These are phyloP conservation scores for Tanacetum coccineum DNA, from an alignment of 129 eudicot species.

Conservation along the genomic window DNA sequence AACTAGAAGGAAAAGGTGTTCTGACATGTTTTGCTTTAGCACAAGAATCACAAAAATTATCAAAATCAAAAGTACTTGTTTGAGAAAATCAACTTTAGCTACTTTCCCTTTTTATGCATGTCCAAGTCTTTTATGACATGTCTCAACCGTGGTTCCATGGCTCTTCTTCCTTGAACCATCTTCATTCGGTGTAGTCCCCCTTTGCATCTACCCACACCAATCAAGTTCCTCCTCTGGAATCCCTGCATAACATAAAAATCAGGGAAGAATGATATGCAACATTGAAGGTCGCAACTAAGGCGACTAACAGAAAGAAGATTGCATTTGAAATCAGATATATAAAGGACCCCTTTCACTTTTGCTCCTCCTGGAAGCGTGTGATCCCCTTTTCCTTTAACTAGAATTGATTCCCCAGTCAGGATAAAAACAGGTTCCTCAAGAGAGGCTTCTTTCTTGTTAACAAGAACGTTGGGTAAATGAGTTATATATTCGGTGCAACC, in stretches of 20 bases:
- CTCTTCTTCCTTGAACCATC: too few relatives aligned
- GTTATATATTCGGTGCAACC: slow-evolving; percentile 1
- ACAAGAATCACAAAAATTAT: background rate
- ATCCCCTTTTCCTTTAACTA: background rate
- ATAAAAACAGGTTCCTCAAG: background rate
- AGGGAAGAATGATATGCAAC: too few relatives aligned
- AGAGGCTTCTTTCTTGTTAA: background rate
- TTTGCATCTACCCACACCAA: too few relatives aligned
- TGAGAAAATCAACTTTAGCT: background rate
- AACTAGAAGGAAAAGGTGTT: slow-evolving; percentile 6
- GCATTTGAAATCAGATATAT: too few relatives aligned
- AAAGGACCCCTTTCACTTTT: too few relatives aligned
- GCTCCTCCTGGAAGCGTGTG: background rate
- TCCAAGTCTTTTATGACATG: too few relatives aligned
- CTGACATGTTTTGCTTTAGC: background rate
- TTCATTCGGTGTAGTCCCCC: too few relatives aligned
- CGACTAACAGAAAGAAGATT: too few relatives aligned
- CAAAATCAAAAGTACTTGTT: background rate
- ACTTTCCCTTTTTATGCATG: background rate
- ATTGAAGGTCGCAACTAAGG: too few relatives aligned
- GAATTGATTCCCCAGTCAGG: background rate
- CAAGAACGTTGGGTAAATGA: background rate
- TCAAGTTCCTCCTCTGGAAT: background rate
- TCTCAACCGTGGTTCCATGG: too few relatives aligned
- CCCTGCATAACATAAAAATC: background rate